Evolutionary conservation across 1,284 basidiomycete genomes (phyloP).

Genomic region (Sanghuangporus weigelae): DNA sequence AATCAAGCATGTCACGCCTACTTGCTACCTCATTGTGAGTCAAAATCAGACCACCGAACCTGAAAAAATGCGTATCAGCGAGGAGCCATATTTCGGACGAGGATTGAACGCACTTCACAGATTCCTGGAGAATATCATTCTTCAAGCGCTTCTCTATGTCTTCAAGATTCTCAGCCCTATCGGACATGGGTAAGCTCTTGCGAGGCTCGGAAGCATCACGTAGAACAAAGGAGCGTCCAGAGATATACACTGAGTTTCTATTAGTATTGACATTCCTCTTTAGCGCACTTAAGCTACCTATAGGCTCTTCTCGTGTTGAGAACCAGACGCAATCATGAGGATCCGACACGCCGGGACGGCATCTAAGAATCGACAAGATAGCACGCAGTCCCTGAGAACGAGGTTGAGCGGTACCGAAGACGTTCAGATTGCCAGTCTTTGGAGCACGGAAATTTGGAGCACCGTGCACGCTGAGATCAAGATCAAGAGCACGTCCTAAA

Average conservation of each 20-base stretch:
- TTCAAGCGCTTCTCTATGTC: slow-evolving; percentile 91
- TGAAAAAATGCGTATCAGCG: slow-evolving; percentile 25
- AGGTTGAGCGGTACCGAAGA: slow-evolving; percentile 94
- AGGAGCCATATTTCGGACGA: not conserved
- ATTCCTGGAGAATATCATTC: slow-evolving; percentile 90
- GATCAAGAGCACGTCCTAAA: slow-evolving; percentile 78
- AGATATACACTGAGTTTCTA: slow-evolving; percentile 70
- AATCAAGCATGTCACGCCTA: slow-evolving; percentile 20
- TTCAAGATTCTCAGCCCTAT: slow-evolving; percentile 92
- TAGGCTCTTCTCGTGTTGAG: slow-evolving; percentile 79
- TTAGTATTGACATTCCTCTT: slow-evolving; percentile 15
- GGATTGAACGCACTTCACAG: slow-evolving; percentile 48
- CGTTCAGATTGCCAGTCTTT: slow-evolving; percentile 71
- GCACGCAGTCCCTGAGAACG: slow-evolving; percentile 90
- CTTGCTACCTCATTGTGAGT: slow-evolving; percentile 87
- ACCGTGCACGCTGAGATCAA: slow-evolving; percentile 90
- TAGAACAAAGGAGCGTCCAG: slow-evolving; percentile 93
- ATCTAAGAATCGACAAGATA: slow-evolving; percentile 84
- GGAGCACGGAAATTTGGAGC: slow-evolving; percentile 94
- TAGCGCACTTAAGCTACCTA: slow-evolving; percentile 42
- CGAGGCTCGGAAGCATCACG: slow-evolving; percentile 87
- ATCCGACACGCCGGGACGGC: slow-evolving; percentile 58
- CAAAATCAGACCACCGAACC: slow-evolving; percentile 86
- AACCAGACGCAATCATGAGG: slow-evolving; percentile 79
- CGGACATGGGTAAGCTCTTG: slow-evolving; percentile 77